A percentile compares a stretch with the other conserved stretches of the same genome.
These are phyloP conservation scores for Ogataea polymorpha DNA, from an alignment of 805 yeast species.

Conservation along the genomic window DNA sequence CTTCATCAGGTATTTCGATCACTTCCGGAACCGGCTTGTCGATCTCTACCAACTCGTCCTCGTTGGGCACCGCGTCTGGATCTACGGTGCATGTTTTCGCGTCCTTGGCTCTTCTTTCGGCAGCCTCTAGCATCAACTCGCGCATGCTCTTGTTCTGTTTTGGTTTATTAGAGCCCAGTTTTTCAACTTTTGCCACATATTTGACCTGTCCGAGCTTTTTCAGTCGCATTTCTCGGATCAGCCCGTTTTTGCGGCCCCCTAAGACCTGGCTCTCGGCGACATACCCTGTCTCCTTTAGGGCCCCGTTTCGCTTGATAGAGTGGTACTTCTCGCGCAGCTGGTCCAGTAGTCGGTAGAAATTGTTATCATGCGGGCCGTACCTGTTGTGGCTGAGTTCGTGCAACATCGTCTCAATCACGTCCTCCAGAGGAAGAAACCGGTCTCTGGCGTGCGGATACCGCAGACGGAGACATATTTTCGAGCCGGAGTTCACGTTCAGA, in stretches of 20 bases:
- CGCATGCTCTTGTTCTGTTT: constrained; percentile 31
- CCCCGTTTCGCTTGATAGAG: constrained; percentile 40
- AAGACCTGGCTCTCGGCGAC: constrained; percentile 46
- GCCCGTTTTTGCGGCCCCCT: constrained; percentile 34
- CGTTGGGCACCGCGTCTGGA: constrained; percentile 37
- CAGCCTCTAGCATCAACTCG: constrained; percentile 54
- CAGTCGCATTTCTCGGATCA: constrained; percentile 38
- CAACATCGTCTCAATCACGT: constrained; percentile 75
- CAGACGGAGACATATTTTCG: constrained; percentile 66
- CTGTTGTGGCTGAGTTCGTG: constrained; percentile 86
- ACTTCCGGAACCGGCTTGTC: constrained; percentile 25
- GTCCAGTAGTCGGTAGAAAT: constrained; percentile 65
- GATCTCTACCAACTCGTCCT: constrained; percentile 42
- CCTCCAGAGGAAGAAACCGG: constrained; percentile 59
- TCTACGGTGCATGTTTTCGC: constrained; percentile 42
- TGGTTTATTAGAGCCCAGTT: constrained; percentile 28
- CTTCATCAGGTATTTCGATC: constrained; percentile 13
- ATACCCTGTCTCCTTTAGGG: constrained; percentile 45
- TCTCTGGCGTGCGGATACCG: constrained; percentile 53
- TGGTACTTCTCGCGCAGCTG: constrained; percentile 52
- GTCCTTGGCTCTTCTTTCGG: constrained; percentile 57
- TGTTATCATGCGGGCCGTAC: constrained; percentile 75
- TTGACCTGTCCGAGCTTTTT: constrained; percentile 39
- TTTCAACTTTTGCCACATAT: constrained; percentile 40
- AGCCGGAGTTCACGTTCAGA: constrained; percentile 76